phyloP scores from a whole-genome alignment of 1,139 yeast species.

The Yamadazyma conglobata region DNA sequence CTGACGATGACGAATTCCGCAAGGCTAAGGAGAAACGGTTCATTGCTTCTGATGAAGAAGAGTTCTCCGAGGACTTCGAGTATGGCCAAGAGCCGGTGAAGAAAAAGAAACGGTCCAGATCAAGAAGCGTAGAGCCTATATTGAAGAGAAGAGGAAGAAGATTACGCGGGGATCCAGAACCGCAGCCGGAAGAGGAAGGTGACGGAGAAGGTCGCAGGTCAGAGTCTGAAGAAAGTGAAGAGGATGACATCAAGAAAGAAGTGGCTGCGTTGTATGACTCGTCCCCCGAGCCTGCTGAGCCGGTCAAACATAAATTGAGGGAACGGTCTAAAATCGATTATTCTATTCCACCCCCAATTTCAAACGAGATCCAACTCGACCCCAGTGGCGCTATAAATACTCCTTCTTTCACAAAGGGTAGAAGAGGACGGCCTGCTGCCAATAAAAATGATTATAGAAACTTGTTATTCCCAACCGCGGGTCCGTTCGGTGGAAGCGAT shows the following conservation, averaged over 20 bases:
- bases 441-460: conserved; percentile 48
- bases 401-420: conserved; percentile 15
- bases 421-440: conserved; percentile 28
- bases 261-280: conserved; percentile 52
- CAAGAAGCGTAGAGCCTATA: conserved; percentile 17
- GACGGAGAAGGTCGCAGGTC: conserved; percentile 12
- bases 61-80: conserved; percentile 24
- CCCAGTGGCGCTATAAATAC: conserved; percentile 10
- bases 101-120: conserved; percentile 22
- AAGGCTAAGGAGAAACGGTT: conserved; percentile 31
- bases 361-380: conserved; percentile 34
- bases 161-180: conserved; percentile 13
- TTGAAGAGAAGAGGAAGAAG: conserved; percentile 14
- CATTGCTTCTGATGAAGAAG: conserved; percentile 37
- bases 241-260: conserved; percentile 46
- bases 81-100: conserved; percentile 21
- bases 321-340: conserved; percentile 76
- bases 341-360: conserved; percentile 80
- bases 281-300: conserved; percentile 45
- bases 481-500: conserved; percentile 95
- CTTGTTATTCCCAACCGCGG: conserved; percentile 87
- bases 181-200: conserved; percentile 15
- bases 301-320: conserved; percentile 62
- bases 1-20: conserved; percentile 30
- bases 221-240: conserved; percentile 19